phyloP scores from a whole-genome alignment of 2,329 filamentous ascomycete species.

The Colletotrichum liaoningense region DNA sequence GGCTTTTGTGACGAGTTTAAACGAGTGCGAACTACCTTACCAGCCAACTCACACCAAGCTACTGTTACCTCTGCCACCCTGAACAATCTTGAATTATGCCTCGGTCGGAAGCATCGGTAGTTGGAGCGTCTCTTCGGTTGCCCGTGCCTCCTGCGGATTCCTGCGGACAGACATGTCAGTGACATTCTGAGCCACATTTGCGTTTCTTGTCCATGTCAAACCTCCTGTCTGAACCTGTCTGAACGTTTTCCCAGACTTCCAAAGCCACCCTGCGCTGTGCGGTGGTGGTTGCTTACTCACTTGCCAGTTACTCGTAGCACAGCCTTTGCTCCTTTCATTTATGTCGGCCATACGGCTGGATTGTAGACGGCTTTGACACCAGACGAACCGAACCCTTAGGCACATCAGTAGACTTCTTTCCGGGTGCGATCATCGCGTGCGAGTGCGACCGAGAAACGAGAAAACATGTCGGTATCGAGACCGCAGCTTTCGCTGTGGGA shows the following conservation, averaged over 20 bases:
- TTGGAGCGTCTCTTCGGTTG: not conserved
- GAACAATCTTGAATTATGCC: not conserved
- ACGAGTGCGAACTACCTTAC: slow-evolving; percentile 22
- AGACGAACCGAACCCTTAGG: slow-evolving; percentile 14
- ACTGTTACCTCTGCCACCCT: not conserved
- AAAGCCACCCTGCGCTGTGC: not conserved
- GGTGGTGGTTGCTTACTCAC: not conserved
- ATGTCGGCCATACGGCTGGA: not conserved
- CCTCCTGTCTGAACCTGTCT: not conserved
- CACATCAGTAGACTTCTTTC: too few species aligned
- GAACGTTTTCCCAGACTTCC: not conserved
- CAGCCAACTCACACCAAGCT: not conserved
- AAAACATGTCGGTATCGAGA: slow-evolving; percentile 27
- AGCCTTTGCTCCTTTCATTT: slow-evolving; percentile 4
- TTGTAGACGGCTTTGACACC: not conserved
- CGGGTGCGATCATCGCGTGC: not conserved
- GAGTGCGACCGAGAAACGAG: not conserved
- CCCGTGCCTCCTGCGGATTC: not conserved
- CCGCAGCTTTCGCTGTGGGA: slow-evolving; percentile 39
- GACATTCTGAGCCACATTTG: not conserved
- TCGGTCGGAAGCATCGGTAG: slow-evolving; percentile 14
- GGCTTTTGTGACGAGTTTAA: not conserved
- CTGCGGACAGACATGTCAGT: slow-evolving; percentile 21
- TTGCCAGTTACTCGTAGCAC: too few species aligned
- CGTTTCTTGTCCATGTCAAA: slow-evolving; percentile 4